Conservation (phyloP, 1,139 yeast genomes). For the Pneumocystis wakefieldiae region DNA sequence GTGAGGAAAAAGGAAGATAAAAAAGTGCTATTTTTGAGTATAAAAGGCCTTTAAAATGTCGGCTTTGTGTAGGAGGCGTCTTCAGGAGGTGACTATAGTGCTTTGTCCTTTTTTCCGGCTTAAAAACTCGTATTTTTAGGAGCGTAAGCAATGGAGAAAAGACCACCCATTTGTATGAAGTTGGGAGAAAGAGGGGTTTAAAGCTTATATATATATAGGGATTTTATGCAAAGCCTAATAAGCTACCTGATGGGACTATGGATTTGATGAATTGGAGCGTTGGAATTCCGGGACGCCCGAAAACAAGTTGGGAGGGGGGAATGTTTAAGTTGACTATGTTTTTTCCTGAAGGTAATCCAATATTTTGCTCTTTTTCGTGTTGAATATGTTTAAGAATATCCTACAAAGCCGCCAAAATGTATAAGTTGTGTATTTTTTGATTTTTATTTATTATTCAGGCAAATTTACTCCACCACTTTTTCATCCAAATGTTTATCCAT, state of each 20-base stretch:
- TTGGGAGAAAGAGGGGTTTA: not conserved
- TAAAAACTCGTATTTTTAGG: conserved; percentile 2
- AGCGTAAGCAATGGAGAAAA: conserved; percentile 86
- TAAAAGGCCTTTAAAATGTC: conserved; percentile 6
- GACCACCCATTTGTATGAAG: conserved; percentile 65
- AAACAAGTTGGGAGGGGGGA: conserved; percentile 80
- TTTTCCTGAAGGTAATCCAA: conserved; percentile 41
- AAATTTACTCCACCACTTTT: conserved; percentile 73
- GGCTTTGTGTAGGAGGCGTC: conserved; percentile 51
- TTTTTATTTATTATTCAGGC: conserved; percentile 9
- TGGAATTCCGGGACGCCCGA: conserved; percentile 84
- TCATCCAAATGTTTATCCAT: conserved; percentile 94
- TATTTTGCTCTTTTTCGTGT: not conserved
- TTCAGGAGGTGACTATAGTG: conserved; percentile 52
- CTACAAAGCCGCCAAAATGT: conserved; percentile 92
- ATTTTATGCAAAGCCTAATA: conserved; percentile 78
- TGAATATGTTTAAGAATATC: conserved; percentile 42
- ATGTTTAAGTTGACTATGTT: conserved; percentile 69
- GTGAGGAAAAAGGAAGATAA: not conserved
- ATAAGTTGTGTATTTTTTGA: conserved; percentile 15
- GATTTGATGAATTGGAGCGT: conserved; percentile 83
- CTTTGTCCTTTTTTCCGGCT: conserved; percentile 1
- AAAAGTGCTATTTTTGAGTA: not conserved
- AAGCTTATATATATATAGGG: conserved; percentile 29
- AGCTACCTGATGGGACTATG: conserved; percentile 61